These are phyloP conservation scores for Komagataella kurtzmanii DNA, from an alignment of 805 yeast genomes.

Conservation along the genomic window DNA sequence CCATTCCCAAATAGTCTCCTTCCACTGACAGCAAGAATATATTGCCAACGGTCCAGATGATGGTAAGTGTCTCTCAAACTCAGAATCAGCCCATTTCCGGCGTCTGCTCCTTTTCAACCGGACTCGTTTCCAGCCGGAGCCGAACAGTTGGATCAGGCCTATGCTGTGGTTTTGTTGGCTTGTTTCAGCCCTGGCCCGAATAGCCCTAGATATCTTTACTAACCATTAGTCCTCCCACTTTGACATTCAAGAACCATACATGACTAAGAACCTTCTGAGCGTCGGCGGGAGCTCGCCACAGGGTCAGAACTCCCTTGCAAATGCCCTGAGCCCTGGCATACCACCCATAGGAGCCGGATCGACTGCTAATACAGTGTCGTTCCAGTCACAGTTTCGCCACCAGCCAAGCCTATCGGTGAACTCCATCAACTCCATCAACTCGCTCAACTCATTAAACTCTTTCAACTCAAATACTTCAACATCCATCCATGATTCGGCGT, in stretches of 20 bases:
- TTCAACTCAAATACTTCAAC: neutral
- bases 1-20: neutral
- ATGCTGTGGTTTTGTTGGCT: neutral
- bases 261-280: neutral
- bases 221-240: neutral
- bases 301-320: neutral
- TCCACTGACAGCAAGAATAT: neutral
- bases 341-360: neutral
- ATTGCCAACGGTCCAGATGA: neutral
- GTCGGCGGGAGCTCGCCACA: neutral
- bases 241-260: neutral
- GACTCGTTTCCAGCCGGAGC: neutral
- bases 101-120: neutral
- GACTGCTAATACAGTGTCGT: neutral
- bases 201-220: neutral
- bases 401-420: conserved; percentile 6
- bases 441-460: conserved; percentile 1
- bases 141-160: neutral
- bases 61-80: neutral
- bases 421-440: conserved; percentile 5
- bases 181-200: neutral
- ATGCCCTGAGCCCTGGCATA: neutral
- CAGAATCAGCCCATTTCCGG: neutral
- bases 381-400: conserved; percentile 1
- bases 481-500: neutral